Base-by-base conservation (phyloP, 768 basidiomycete species). In the Gloeostereum incarnatum region DNA sequence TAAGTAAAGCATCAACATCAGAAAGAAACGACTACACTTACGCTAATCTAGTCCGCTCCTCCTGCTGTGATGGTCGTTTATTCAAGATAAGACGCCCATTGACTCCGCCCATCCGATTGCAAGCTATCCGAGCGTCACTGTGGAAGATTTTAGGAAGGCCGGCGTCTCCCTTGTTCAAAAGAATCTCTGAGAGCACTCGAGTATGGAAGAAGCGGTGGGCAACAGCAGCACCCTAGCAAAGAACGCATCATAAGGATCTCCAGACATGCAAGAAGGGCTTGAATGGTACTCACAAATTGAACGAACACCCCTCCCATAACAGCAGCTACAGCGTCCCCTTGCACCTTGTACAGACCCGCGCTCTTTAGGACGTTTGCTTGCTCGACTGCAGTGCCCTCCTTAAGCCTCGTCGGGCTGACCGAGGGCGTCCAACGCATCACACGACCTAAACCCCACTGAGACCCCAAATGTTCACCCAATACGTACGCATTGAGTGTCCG, bases 361-460 rank as follows among this genome's bases (percentile, higher is more conserved):
- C 70, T 66, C 44, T 58, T 60, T 33, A 72, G 53, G n/a, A 72
- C 48, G 57, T 53, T 40, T 41, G 53, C 20, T 57, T 63, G 38
- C 35, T 41, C 11, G 45, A 49, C 11, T 47, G 46, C 31, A n/a
- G 44, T 39, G 19, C 36, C 43, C 17, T 52, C 42, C n/a, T n/a
- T n/a, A 3, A 70, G 52, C 26, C 56, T 54, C 36, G 60, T 54
- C 23, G 59, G 53, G 6, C 64, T 54, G 23, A 69, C 63, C 7
- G 81, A 66, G 5, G 81, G 82, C 20, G 72, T 70, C 87, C 88
- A 91, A 17, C 78, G 75, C 55, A 89, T 64, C n/a, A 73, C 69
- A 27, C 72, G 71, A 38, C 81, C 80, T 21, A 90, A 59, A 5
- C 73, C 70, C 88, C 88, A 91, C n/a, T 58, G 64, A 21, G 75